A percentile compares a stretch with the other conserved stretches of the same genome.
These are phyloP conservation scores for Xylaria telfairii DNA, from an alignment of 495 filamentous ascomycete genomes.

Conservation along the genomic window DNA sequence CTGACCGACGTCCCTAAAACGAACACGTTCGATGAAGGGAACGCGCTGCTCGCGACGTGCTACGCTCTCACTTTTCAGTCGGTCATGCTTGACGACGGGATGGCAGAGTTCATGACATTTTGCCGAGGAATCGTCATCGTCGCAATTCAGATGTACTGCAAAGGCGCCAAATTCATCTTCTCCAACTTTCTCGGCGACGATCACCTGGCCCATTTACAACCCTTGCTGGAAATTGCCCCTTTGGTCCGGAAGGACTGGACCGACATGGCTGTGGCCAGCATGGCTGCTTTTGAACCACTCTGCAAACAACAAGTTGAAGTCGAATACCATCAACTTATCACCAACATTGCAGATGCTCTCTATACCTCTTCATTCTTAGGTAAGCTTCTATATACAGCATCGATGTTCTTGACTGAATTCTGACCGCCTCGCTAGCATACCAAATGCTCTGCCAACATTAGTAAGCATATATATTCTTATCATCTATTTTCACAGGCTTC, in stretches of 20 bases:
- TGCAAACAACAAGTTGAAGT: constrained; percentile 39
- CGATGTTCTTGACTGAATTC: not conserved
- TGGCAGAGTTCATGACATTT: constrained; percentile 68
- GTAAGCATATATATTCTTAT: constrained; percentile 6
- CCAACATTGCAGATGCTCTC: constrained; percentile 41
- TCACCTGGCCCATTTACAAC: constrained; percentile 36
- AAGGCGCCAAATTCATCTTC: constrained; percentile 55
- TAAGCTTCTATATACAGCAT: constrained; percentile 19
- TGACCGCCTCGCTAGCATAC: constrained; percentile 39
- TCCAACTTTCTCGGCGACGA: constrained; percentile 45
- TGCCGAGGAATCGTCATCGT: constrained; percentile 64
- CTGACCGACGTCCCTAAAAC: constrained; percentile 45
- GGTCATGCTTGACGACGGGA: constrained; percentile 62
- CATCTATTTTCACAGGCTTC: not conserved
- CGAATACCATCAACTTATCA: constrained; percentile 42
- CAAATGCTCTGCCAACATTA: constrained; percentile 46
- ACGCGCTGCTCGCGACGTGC: constrained; percentile 62
- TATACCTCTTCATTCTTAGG: constrained; percentile 41
- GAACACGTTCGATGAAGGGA: constrained; percentile 49
- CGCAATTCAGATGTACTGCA: constrained; percentile 53
- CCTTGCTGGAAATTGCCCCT: constrained; percentile 42
- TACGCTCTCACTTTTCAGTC: constrained; percentile 67
- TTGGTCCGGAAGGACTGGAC: constrained; percentile 44
- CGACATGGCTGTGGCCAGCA: constrained; percentile 42
- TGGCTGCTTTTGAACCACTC: constrained; percentile 46